A percentile compares a stretch with the other conserved stretches of the same genome.
Evolutionary conservation across 139 green algal genomes (phyloP).

Genomic region (Chlamydomonas schloesseri): DNA sequence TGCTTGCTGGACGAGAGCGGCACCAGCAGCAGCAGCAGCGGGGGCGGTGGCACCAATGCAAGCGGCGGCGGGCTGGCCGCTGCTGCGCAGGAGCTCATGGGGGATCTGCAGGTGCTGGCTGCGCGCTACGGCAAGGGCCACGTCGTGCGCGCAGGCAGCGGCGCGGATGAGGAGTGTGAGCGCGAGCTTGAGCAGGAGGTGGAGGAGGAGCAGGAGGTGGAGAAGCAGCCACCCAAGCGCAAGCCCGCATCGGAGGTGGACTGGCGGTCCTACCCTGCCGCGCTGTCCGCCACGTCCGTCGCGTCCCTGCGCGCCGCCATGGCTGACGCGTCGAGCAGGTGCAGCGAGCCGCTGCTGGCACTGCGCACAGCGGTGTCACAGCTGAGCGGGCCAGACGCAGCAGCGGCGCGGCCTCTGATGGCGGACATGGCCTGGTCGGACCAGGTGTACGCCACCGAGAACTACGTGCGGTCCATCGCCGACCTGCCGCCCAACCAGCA

Average conservation of each 20-base stretch:
- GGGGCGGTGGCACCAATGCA: background rate
- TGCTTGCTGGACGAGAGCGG: background rate
- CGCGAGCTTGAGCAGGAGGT: conserved; percentile 64
- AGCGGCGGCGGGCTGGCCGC: background rate
- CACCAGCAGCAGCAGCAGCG: background rate
- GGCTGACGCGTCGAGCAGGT: too few relatives aligned
- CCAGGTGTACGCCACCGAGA: conserved; percentile 49
- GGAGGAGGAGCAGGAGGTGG: conserved; percentile 64
- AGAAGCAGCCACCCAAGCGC: conserved; percentile 48
- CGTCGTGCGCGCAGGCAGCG: background rate
- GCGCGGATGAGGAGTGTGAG: conserved; percentile 65
- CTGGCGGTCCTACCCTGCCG: conserved; percentile 46
- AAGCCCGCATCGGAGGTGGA: conserved; percentile 18
- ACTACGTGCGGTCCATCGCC: conserved; percentile 47
- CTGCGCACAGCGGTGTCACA: too few relatives aligned
- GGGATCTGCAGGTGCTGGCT: background rate
- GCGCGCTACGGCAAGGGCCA: conserved; percentile 7
- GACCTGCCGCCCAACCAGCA: background rate
- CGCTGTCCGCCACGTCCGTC: background rate
- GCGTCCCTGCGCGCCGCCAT: background rate
- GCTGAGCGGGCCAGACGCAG: background rate
- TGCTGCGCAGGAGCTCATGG: background rate
- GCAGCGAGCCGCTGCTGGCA: background rate
- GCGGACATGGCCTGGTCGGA: background rate
- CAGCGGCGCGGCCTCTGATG: background rate